Conservation (phyloP, 352 stramenopile species). For the Lagenidium giganteum region DNA sequence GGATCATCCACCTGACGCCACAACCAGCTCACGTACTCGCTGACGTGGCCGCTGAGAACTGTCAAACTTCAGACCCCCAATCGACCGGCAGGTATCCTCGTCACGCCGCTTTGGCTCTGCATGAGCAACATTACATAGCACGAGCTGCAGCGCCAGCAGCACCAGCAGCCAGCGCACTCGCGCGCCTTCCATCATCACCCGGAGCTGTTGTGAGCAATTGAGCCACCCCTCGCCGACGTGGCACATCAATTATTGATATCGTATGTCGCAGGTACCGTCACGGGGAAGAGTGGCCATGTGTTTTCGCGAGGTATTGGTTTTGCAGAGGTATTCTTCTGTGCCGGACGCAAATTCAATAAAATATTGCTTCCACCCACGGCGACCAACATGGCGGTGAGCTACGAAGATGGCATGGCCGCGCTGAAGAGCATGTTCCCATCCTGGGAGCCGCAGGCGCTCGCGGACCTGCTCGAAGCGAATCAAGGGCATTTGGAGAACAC, state of each 20-base stretch:
- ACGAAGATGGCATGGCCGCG: conserved; percentile 50
- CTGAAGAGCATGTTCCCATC: conserved; percentile 72
- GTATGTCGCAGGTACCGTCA: conserved; percentile 4
- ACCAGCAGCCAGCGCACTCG: conserved; percentile 13
- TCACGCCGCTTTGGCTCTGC: conserved; percentile 23
- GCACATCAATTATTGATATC: conserved; percentile 6
- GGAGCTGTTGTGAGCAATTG: too few species aligned
- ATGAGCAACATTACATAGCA: not conserved
- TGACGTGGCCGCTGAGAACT: conserved; percentile 52
- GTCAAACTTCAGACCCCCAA: conserved; percentile 70
- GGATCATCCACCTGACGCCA: not conserved
- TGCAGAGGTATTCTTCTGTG: not conserved
- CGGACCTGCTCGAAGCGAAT: conserved; percentile 62
- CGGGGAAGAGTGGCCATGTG: too few species aligned
- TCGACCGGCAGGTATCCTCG: conserved; percentile 44
- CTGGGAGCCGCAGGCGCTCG: conserved; percentile 57
- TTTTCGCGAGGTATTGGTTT: not conserved
- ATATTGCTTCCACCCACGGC: not conserved
- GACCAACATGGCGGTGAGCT: conserved; percentile 46
- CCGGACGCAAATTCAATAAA: not conserved
- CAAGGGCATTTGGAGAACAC: conserved; percentile 65
- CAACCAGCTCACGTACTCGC: conserved; percentile 28
- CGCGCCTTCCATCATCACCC: conserved; percentile 12
- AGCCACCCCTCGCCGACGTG: not conserved
- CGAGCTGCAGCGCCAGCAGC: conserved; percentile 9